phyloP scores from a whole-genome alignment of 495 filamentous ascomycete species.

The Penicillium coffeae region DNA sequence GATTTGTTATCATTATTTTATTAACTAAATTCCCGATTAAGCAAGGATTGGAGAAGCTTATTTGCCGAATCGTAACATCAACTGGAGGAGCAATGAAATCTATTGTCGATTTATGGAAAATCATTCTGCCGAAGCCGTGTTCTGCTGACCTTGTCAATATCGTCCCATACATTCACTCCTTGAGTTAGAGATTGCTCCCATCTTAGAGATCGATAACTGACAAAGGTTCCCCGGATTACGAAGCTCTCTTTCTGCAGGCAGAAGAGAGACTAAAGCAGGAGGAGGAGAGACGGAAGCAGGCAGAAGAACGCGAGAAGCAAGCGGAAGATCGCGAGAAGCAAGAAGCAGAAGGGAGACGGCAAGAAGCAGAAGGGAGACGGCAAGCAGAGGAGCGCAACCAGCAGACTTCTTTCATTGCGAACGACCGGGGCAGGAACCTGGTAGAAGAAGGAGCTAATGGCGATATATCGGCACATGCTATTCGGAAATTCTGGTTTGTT shows the following conservation, averaged over 20 bases:
- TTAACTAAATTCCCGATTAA: too few relatives aligned
- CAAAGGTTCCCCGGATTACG: constrained; percentile 1
- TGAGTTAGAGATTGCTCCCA: too few relatives aligned
- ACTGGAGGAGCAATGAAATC: too few relatives aligned
- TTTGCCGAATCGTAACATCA: too few relatives aligned
- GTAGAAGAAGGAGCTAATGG: not conserved
- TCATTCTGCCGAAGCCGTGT: too few relatives aligned
- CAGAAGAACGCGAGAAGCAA: not conserved
- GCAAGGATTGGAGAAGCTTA: too few relatives aligned
- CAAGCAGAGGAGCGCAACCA: constrained; percentile 5
- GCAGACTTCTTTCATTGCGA: constrained; percentile 26
- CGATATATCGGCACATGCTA: not conserved
- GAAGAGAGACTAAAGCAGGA: not conserved
- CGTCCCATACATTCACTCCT: too few relatives aligned
- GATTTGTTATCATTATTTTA: too few relatives aligned
- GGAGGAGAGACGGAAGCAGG: not conserved
- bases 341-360: too few relatives aligned
- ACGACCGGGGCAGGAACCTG: not conserved
- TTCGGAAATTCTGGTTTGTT: not conserved
- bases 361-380: not conserved
- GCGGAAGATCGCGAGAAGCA: too few relatives aligned
- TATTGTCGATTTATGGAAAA: too few relatives aligned
- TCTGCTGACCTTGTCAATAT: too few relatives aligned
- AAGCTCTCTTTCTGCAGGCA: not conserved
- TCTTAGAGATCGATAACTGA: constrained; percentile 4